Percentiles rank a stretch among this genome's conserved stretches.
Conservation (phyloP, 345 rosid species). For the Microthlaspi erraticum region DNA sequence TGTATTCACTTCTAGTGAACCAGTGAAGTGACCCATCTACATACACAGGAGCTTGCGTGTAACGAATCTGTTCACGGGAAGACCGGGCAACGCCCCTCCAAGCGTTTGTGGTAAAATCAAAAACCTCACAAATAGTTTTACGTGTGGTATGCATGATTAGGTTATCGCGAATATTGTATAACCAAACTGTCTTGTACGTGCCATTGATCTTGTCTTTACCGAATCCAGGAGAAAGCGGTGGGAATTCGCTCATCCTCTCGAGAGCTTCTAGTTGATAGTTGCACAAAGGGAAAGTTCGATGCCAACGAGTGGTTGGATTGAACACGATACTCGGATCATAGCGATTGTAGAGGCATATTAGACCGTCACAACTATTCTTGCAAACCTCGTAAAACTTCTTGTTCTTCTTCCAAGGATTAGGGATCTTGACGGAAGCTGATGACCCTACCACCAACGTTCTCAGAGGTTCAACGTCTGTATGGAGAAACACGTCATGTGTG, state of each 20-base stretch:
- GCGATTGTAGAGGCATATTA: not conserved
- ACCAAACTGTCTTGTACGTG: conserved; percentile 28
- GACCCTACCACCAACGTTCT: not conserved
- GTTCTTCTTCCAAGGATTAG: not conserved
- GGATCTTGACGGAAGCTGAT: not conserved
- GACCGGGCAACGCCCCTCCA: conserved; percentile 20
- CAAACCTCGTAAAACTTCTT: not conserved
- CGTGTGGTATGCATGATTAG: too few species aligned
- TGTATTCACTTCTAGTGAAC: not conserved
- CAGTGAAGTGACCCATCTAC: conserved; percentile 16
- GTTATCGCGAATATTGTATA: too few species aligned
- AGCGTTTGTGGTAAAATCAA: conserved; percentile 14
- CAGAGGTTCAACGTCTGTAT: not conserved
- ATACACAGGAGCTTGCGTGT: not conserved
- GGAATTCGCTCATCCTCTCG: not conserved
- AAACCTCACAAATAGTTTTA: conserved; percentile 17
- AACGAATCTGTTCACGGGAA: not conserved
- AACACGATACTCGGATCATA: not conserved
- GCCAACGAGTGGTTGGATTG: conserved; percentile 23
- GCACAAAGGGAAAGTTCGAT: not conserved
- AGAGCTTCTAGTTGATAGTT: conserved; percentile 2
- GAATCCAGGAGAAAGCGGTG: conserved; percentile 13
- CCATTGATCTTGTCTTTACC: conserved; percentile 26
- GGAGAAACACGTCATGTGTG: too few species aligned
- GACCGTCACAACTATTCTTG: not conserved